A percentile compares a stretch with the other conserved stretches of the same genome.
Conservation (phyloP, 306 rosid species). For the Dalbergia oliveri region DNA sequence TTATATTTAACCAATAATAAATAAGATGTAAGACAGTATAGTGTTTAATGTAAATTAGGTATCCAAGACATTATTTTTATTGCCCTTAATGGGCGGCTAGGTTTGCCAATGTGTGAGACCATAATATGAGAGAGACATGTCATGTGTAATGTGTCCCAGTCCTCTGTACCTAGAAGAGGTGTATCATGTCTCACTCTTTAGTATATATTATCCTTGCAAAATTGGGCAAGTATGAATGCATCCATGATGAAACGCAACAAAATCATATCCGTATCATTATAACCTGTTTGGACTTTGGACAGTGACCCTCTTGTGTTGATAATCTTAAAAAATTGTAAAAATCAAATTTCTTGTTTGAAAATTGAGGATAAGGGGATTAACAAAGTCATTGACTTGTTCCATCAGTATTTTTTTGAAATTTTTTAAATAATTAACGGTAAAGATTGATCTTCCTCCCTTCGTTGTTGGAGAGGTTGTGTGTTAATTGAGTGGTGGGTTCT, state of each 20-base stretch:
- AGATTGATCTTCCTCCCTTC: constrained; percentile 44
- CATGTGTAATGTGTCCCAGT: constrained; percentile 42
- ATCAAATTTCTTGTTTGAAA: constrained; percentile 38
- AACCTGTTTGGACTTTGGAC: constrained; percentile 34
- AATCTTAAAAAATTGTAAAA: constrained; percentile 39
- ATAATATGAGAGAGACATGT: background rate
- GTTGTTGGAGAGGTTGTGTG: constrained; percentile 45
- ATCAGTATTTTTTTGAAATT: background rate
- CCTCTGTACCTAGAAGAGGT: constrained; percentile 49
- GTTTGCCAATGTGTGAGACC: constrained; percentile 39
- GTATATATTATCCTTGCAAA: constrained; percentile 56
- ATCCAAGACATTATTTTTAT: background rate
- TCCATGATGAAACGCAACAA: constrained; percentile 62
- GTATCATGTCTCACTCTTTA: constrained; percentile 42
- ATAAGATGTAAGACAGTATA: too few species aligned
- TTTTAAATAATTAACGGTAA: constrained; percentile 10
- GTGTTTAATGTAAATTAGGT: too few species aligned
- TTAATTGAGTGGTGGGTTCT: constrained; percentile 36
- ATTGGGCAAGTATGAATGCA: constrained; percentile 48
- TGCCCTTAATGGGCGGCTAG: constrained; percentile 33
- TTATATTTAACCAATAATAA: too few species aligned
- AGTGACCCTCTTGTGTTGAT: constrained; percentile 41
- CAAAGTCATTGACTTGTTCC: constrained; percentile 54
- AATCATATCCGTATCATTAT: constrained; percentile 55
- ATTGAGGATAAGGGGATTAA: constrained; percentile 47